Evolutionary conservation across 2,329 filamentous ascomycete species (phyloP), one percentile per base, ranked within the genome.

Genomic region (Metarhizium robertsii): DNA sequence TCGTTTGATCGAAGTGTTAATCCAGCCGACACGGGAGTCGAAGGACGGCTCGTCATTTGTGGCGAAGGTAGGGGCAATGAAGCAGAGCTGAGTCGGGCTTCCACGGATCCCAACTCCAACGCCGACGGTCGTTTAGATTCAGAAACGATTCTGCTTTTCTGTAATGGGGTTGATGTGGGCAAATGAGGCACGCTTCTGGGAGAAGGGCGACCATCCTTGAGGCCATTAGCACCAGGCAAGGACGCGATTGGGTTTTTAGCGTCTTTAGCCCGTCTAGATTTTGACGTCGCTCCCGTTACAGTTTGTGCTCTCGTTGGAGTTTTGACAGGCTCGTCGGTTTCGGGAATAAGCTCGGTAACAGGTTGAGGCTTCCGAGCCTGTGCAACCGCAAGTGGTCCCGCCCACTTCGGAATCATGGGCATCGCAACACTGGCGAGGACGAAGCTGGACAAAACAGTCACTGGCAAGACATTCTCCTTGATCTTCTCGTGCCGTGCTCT

Each of bases 381-480:
- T 18, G 88, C 88, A 64, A 94, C 84, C 49, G 89, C 90, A 54
- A 94, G 76, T 16, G 89, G 89, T 1, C 89, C 89, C 36, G 87
- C 88, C 80, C 87, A 89, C 67, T 78, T 79, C n/a, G 88, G 86
- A 18, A 94, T 77, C 61, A 87, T 79, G 13, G 89, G 90, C 38
- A 88, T 78, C 13, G 85, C 90, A 53, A 92, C 76, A 64, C 86
- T 88, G 53, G 87, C 88, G 54, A 92, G 76, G 42, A 92, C 85
- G 64, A 94, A 84, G 70, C 88, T 92, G 42, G 87, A 86, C 38
- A 94, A 80, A 2, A 94, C 85, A 6, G 87, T 89, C 54, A 92
- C 88, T 7, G 89, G 89, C 43, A 92, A 71, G 6, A 87, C 79
- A 68, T 94, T 94, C 70, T 92, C 88, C 66, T 84, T 86, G 68